phyloP scores from a whole-genome alignment of 2,329 filamentous ascomycete species.

The Xylariaceae sp. region DNA sequence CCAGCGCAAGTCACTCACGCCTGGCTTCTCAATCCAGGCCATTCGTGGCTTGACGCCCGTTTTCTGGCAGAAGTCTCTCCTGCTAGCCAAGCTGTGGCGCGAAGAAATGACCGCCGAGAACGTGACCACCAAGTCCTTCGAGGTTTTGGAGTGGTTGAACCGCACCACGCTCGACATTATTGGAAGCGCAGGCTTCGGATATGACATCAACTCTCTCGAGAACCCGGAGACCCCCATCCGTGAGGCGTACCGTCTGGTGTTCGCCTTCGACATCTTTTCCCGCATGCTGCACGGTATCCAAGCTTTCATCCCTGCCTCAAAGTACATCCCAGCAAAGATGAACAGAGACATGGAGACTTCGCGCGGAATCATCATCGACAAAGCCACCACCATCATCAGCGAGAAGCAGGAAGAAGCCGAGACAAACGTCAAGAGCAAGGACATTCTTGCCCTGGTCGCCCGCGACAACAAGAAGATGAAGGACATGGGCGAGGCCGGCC shows the following conservation, averaged over 20 bases:
- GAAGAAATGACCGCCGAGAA: slow-evolving; percentile 32
- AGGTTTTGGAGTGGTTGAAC: slow-evolving; percentile 43
- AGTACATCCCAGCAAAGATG: slow-evolving; percentile 37
- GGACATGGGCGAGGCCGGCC: slow-evolving; percentile 33
- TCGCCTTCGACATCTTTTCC: slow-evolving; percentile 38
- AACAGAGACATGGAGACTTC: slow-evolving; percentile 37
- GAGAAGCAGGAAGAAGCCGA: slow-evolving; percentile 35
- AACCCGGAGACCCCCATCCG: slow-evolving; percentile 36
- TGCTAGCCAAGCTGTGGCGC: slow-evolving; percentile 42
- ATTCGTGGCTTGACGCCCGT: slow-evolving; percentile 37
- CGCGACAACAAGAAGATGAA: slow-evolving; percentile 41
- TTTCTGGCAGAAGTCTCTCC: slow-evolving; percentile 41
- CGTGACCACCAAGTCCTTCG: slow-evolving; percentile 32
- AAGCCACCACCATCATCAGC: slow-evolving; percentile 36
- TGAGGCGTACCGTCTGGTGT: slow-evolving; percentile 41
- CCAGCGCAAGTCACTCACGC: slow-evolving; percentile 39
- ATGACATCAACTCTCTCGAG: slow-evolving; percentile 39
- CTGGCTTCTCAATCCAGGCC: slow-evolving; percentile 38
- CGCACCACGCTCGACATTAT: slow-evolving; percentile 44
- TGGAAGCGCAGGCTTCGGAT: slow-evolving; percentile 40
- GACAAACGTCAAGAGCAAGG: slow-evolving; percentile 31
- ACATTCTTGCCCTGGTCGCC: slow-evolving; percentile 40
- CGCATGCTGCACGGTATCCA: slow-evolving; percentile 41
- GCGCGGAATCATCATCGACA: slow-evolving; percentile 35
- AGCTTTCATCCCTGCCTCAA: slow-evolving; percentile 39